Evolutionary conservation across 352 stramenopile species (phyloP).

Genomic region (Ophiocytium majus): DNA sequence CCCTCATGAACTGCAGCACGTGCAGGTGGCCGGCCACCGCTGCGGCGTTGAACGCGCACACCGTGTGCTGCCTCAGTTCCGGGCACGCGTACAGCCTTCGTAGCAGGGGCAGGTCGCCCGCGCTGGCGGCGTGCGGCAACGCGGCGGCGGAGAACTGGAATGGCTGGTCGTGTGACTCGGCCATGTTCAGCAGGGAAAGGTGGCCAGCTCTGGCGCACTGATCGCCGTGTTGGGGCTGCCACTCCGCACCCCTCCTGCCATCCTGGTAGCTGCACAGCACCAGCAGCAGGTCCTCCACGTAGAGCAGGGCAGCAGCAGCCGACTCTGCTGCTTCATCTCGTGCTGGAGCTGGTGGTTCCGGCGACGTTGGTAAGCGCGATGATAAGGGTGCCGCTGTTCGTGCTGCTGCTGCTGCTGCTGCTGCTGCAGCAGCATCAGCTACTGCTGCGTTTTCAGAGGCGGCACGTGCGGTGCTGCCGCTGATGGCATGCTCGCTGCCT

Average conservation of each 20-base stretch:
- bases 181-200: neutral
- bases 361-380: too few species aligned
- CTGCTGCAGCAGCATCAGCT: too few species aligned
- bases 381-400: too few species aligned
- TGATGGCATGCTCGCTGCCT: too few species aligned
- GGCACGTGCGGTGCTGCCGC: too few species aligned
- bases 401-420: too few species aligned
- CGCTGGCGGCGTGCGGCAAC: neutral
- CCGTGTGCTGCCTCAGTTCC: neutral
- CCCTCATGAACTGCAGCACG: neutral
- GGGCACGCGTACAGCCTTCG: neutral
- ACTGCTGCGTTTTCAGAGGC: too few species aligned
- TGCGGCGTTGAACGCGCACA: slow-evolving; percentile 1
- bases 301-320: neutral
- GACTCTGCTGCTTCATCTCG: neutral
- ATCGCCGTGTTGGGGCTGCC: neutral
- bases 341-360: neutral
- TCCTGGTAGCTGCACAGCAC: neutral
- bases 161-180: neutral
- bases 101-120: slow-evolving; percentile 6
- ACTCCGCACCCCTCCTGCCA: slow-evolving; percentile 4
- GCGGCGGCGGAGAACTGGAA: neutral
- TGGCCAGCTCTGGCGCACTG: neutral
- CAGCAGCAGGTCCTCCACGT: neutral
- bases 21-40: neutral